Evolutionary conservation across 2,329 filamentous ascomycete species (phyloP), one percentile per base, ranked within the genome.

Genomic region (Dryadomyces sulphureus): DNA sequence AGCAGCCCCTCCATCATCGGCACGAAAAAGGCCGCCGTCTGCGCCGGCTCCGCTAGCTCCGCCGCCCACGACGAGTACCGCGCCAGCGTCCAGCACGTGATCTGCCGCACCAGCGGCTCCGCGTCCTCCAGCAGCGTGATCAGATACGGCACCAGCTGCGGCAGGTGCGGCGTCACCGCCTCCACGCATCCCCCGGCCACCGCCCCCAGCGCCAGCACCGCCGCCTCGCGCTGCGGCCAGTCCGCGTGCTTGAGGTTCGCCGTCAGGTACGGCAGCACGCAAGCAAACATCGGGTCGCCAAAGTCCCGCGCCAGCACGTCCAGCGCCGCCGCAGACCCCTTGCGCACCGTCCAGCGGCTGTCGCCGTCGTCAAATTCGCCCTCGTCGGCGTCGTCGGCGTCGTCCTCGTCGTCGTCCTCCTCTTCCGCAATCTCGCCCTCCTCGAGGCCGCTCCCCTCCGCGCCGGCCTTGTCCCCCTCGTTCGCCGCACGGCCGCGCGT

Each of bases 1-100:
- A 98, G 68, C 42, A 98, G 89, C 6, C 90, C 92, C 52, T 94
- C 90, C 88, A 98, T 94, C 74, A 96, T 84, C 1, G 90, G 90
- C 56, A 92, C 83, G 56, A 98, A 98, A 62, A 78, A 95, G 48
- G 78, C 75, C 44, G 81, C 74, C 57, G 81, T 82, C 52, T 88
- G 75, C 17, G 68, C 65, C 16, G 72, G 72, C 43, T 82, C 77
- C 21, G 75, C 66, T 20, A 95, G 73, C 51, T 80, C 77, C 5
- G 88, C 83, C 9, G 89, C 90, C 92, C 92, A 98, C 39, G 80
- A 72, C 5, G 92, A 94, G 63, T 95, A 98, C 40, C 92, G 77
- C 17, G 89, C 89, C 20, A 98, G 74, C 6, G 92, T 93, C 92
- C 92, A 98, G 64, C 92, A 98, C 21, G 90, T 96, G 54, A 98